phyloP scores from a whole-genome alignment of 768 basidiomycete genomes.

The Udeniomyces megalosporus region DNA sequence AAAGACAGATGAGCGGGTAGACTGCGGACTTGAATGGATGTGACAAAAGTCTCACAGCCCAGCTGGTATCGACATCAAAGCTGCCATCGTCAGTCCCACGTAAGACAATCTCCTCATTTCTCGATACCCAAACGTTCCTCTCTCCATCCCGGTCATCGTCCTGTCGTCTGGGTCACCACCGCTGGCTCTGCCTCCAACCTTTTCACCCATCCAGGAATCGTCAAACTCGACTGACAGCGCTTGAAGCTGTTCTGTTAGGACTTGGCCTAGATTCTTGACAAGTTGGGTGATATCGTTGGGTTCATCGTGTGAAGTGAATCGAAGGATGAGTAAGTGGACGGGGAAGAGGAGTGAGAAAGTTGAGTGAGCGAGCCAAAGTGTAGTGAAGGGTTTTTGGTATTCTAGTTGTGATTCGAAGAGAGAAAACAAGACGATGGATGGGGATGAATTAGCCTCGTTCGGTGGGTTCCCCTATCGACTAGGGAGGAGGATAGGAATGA shows the following conservation, averaged over 20 bases:
- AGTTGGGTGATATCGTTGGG: slow-evolving; percentile 38
- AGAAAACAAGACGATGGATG: no score
- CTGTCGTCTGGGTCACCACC: no score
- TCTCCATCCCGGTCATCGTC: no score
- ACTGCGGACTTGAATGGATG: no score
- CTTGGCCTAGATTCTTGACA: background rate
- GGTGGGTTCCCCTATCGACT: background rate
- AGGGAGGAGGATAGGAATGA: background rate
- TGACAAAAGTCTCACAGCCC: no score
- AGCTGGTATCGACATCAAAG: background rate
- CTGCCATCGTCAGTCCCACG: background rate
- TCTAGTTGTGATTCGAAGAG: no score
- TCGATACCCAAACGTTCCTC: no score
- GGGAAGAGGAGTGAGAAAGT: slow-evolving; percentile 62
- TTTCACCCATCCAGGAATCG: no score
- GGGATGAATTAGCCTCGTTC: no score
- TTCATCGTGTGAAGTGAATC: slow-evolving; percentile 33
- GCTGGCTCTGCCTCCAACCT: no score
- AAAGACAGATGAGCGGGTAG: no score
- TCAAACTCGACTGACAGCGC: background rate
- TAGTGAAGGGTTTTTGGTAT: slow-evolving; percentile 75
- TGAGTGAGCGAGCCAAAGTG: slow-evolving; percentile 26
- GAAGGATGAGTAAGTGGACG: slow-evolving; percentile 56
- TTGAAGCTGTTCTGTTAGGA: background rate
- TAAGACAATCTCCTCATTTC: background rate